Evolutionary conservation across 2,329 filamentous ascomycete genomes (phyloP), one percentile per base, ranked within the genome.

Genomic region (Cordyceps cateniannulata): DNA sequence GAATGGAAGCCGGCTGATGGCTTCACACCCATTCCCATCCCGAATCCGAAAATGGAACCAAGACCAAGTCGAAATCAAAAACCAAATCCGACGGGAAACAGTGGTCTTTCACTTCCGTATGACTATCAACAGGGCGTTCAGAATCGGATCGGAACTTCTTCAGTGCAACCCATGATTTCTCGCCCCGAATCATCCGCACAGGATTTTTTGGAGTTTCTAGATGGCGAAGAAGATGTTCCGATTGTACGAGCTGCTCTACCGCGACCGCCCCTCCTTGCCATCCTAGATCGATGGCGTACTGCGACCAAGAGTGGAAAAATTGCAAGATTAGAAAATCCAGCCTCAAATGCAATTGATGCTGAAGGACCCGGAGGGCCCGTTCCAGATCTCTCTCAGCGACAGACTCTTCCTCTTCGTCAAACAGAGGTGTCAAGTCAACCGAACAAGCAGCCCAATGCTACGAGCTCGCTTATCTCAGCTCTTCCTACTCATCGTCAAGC

Each of bases 201-300:
- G 6, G 27, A 48, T 35, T 8, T 14, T 20, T 5, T 24, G 3
- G 9, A 18, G 12, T 27, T 38, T 47, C 3, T 25, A 5, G 49
- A 48, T 7, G n/a, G 16, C 14, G 40, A 38, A 5, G 12, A 47
- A 20, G 50, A 53, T 10, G 20, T 53, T 8, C 57, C 49, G 8
- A 5, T 38, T 10, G 22, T 47, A 18, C 49, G 20, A 18, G 35
- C 59, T 51, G 59, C 59, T 9, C 27, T 61, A 40, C 20, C 60
- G 25, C 62, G 56, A 22, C 45, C 62, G 44, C n/a, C 45, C 3
- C 3, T 69, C 27, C 51, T 65, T 3, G 54, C 63, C 14, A 63
- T 58, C 7, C 32, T 69, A 22, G 66, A 67, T 29, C 63, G 62
- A 22, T 68, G 68, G 66, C 66, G 64, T 25, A 62, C 25, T 22